Evolutionary conservation across 164 flowering plant species (phyloP).

Genomic region (Umbellularia californica): DNA sequence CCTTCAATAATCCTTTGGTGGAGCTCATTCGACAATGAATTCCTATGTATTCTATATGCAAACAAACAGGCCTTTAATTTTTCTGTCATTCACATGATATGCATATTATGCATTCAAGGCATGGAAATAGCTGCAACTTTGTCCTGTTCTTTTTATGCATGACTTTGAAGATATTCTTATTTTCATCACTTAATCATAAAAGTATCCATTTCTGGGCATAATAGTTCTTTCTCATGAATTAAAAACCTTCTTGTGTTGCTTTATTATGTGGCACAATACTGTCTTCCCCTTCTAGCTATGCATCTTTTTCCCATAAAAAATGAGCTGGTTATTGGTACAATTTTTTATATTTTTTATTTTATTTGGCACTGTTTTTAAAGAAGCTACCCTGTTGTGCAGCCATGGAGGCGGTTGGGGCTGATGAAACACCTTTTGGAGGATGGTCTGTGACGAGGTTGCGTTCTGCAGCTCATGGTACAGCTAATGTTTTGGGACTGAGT

Average conservation of each 20-base stretch:
- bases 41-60: no score
- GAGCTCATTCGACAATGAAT: no score
- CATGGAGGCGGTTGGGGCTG: slow-evolving; percentile 94
- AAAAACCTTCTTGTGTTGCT: not conserved
- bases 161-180: no score
- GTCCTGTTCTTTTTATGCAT: no score
- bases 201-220: not conserved
- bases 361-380: not conserved
- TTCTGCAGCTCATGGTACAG: slow-evolving; percentile 91
- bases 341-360: not conserved
- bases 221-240: not conserved
- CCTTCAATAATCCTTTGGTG: no score
- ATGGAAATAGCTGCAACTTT: no score
- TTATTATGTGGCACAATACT: not conserved
- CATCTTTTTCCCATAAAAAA: not conserved
- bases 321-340: not conserved
- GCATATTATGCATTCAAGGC: no score
- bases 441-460: slow-evolving; percentile 97
- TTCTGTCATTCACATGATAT: no score
- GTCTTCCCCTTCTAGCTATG: not conserved
- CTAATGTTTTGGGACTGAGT: slow-evolving; percentile 63
- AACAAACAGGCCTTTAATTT: no score
- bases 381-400: slow-evolving; percentile 37
- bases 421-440: slow-evolving; percentile 85
- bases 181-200: not conserved